A percentile compares a stretch with the other conserved stretches of the same genome.
Evolutionary conservation across 1,139 yeast species (phyloP).

Genomic region (Scheffersomyces stambukii): DNA sequence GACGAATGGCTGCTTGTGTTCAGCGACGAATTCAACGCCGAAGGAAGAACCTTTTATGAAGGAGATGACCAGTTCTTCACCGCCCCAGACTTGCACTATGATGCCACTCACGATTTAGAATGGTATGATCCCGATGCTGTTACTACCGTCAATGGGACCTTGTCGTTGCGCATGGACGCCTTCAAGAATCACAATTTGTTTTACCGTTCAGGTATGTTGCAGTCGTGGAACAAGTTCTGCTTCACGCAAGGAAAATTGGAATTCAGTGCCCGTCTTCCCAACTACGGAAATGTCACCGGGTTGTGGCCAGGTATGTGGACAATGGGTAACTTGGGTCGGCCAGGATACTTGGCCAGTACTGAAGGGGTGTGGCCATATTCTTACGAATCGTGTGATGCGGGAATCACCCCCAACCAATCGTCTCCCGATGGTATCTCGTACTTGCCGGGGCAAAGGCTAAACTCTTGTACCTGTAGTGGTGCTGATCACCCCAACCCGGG

Average conservation of each 20-base stretch:
- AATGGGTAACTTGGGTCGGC: conserved; percentile 80
- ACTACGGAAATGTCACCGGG: conserved; percentile 68
- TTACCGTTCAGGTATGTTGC: conserved; percentile 83
- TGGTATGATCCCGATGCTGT: conserved; percentile 88
- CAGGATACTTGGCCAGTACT: conserved; percentile 74
- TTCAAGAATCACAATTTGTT: conserved; percentile 64
- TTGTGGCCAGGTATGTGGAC: conserved; percentile 94
- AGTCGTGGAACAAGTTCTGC: conserved; percentile 80
- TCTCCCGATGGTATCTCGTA: conserved; percentile 77
- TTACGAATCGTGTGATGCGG: conserved; percentile 81
- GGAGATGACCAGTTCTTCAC: conserved; percentile 85
- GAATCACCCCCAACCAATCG: conserved; percentile 84
- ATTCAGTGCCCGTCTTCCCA: conserved; percentile 70
- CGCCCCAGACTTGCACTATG: conserved; percentile 73
- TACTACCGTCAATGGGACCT: conserved; percentile 63
- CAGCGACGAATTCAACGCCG: conserved; percentile 79
- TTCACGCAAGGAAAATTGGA: conserved; percentile 74
- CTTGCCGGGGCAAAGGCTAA: conserved; percentile 73
- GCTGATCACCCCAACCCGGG: conserved; percentile 82
- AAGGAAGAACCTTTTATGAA: conserved; percentile 76
- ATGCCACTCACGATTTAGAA: conserved; percentile 77
- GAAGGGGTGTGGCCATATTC: conserved; percentile 92
- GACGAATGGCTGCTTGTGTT: conserved; percentile 66
- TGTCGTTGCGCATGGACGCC: conserved; percentile 66
- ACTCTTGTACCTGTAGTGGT: conserved; percentile 66